A percentile compares a stretch with the other conserved stretches of the same genome.
These are phyloP conservation scores for Casuarina cunninghamiana DNA, from an alignment of 306 rosid species.

Conservation along the genomic window DNA sequence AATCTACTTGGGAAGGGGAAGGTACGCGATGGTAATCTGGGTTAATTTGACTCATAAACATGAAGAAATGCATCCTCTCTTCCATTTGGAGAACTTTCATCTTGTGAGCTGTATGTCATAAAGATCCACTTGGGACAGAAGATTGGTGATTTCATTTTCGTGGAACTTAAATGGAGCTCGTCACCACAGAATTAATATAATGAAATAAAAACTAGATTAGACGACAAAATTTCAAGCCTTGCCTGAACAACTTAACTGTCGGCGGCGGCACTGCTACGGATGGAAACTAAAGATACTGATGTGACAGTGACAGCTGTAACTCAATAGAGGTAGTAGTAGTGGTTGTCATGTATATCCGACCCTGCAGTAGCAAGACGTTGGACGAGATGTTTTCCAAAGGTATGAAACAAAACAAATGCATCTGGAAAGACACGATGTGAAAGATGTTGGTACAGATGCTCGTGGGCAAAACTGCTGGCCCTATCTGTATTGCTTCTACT, in stretches of 20 bases:
- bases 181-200: not conserved
- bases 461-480: not conserved
- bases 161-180: not conserved
- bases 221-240: not conserved
- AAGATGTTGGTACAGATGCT: not conserved
- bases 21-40: not conserved
- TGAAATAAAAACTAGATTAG: not conserved
- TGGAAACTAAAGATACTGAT: not conserved
- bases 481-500: not conserved
- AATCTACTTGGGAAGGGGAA: not conserved
- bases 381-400: not conserved
- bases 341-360: not conserved
- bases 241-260: not conserved
- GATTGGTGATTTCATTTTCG: not conserved
- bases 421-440: not conserved
- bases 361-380: not conserved
- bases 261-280: not conserved
- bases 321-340: not conserved
- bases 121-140: not conserved
- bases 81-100: not conserved
- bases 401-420: not conserved
- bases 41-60: not conserved
- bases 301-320: not conserved
- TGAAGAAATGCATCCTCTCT: not conserved
- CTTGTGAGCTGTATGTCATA: too few species aligned